A percentile compares a stretch with the other conserved stretches of the same genome.
These are phyloP conservation scores for Globisporangium paddicum DNA, from an alignment of 352 stramenopile species.

Conservation along the genomic window DNA sequence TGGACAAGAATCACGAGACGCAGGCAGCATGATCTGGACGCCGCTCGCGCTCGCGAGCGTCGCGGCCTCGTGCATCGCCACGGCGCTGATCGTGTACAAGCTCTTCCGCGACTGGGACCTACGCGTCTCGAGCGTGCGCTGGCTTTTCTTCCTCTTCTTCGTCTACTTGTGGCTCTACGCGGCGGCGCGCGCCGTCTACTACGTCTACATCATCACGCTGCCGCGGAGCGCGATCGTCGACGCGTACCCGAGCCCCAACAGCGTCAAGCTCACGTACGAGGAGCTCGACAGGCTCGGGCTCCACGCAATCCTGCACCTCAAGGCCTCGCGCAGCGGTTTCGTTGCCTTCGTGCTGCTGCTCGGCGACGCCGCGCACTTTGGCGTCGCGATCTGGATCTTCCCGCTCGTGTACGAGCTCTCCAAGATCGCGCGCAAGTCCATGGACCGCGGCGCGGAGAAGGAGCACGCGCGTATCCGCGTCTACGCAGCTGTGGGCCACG, in stretches of 20 bases:
- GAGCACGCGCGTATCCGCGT: constrained; percentile 36
- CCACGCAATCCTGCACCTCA: constrained; percentile 32
- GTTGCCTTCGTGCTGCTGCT: constrained; percentile 32
- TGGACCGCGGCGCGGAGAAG: constrained; percentile 46
- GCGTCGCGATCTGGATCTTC: constrained; percentile 41
- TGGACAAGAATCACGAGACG: no score
- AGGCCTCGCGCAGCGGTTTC: constrained; percentile 17
- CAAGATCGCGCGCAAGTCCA: constrained; percentile 47
- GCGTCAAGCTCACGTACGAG: constrained; percentile 24
- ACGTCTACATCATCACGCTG: constrained; percentile 24
- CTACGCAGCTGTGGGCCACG: constrained; percentile 30
- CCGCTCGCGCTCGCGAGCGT: constrained; percentile 16
- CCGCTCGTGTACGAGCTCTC: constrained; percentile 57
- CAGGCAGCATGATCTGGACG: constrained; percentile 27
- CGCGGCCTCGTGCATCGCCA: constrained; percentile 17
- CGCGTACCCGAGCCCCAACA: constrained; percentile 19
- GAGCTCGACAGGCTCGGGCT: constrained; percentile 50
- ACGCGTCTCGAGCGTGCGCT: constrained; percentile 27
- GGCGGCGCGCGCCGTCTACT: constrained; percentile 12
- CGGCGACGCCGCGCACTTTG: constrained; percentile 49
- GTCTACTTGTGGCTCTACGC: constrained; percentile 28
- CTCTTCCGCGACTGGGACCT: constrained; percentile 32
- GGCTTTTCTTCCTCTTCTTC: constrained; percentile 38
- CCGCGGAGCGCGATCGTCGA: constrained; percentile 34
- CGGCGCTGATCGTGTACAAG: constrained; percentile 20